Base-by-base conservation (phyloP, 1,139 yeast genomes). In the Hyphopichia wangnamkhiaoensis region DNA sequence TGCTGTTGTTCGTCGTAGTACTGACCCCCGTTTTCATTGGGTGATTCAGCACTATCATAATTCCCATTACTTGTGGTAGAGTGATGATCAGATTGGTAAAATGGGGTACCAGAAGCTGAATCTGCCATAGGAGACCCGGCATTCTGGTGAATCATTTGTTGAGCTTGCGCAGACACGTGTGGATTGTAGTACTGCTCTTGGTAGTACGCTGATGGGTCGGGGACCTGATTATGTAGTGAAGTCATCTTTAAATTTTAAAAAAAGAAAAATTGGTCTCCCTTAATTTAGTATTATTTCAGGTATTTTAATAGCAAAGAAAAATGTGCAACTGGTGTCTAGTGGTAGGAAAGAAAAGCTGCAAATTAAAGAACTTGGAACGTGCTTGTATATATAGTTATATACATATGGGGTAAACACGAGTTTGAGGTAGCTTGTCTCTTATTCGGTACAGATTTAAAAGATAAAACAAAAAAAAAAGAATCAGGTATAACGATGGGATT, bases 211-310 rank as follows among this genome's bases (percentile, higher is more conserved):
- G 50, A 30, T 6, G 47, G 26, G 13, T 61, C 70, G 30, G 52
- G 50, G 10, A 60, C 65, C 18, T 63, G 58, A 35, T 58, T 58
- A 37, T 65, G 71, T 43, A 67, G 58, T 14, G 70, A 63, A 12
- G 71, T 60, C 70, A 65, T 65, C 15, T 15, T 23, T 30, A 31
- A n/a, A n/a, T n/a, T n/a, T n/a, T n/a, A n/a, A n/a, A n/a, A n/a
- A n/a, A n/a, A n/a, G n/a, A n/a, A n/a, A n/a, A n/a, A n/a, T n/a
- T n/a, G n/a, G n/a, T n/a, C n/a, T n/a, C n/a, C n/a, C n/a, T n/a
- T n/a, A n/a, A n/a, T n/a, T n/a, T n/a, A n/a, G n/a, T n/a, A n/a
- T n/a, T n/a, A n/a, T n/a, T n/a, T n/a, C n/a, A n/a, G n/a, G n/a
- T n/a, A n/a, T n/a, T n/a, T n/a, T n/a, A n/a, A n/a, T n/a, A n/a